Base-by-base conservation (phyloP, 1,284 basidiomycete species). In the Volvariella volvacea region DNA sequence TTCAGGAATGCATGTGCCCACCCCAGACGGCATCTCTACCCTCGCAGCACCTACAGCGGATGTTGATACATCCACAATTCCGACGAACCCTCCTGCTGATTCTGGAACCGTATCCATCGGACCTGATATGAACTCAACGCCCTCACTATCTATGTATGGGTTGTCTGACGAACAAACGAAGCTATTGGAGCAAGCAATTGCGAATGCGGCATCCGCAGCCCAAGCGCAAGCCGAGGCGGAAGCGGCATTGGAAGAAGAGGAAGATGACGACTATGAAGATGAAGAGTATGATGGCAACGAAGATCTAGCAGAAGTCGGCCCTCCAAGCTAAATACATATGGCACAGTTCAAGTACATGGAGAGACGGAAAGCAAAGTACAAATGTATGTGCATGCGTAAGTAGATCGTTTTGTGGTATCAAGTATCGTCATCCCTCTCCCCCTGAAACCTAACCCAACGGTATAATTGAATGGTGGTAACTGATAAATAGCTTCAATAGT, bases 151-250 rank as follows among this genome's bases (percentile, higher is more conserved):
- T 2, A 68, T 80, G 54, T 81, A 80, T 46, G 81, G 81, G 34
- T 63, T 85, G 34, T 83, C 83, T 1, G 78, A 80, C 42, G 82
- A 84, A 50, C 83, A 86, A 59, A 71, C 80, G 3, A 73, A 68
- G 50, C 60, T 80, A 49, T 62, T 86, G 4, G 80, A 86, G 56
- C 72, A 79, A 49, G 83, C 82, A 0, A 83, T 86, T 41, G 77
- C 79, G 17, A 81, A 71, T 54, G 83, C 83, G 1, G 78, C 83
- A 8, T 72, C 74, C 21, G 80, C 79, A 25, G 83, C 83, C 1
- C 83, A 83, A 51, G 79, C 80, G 9, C 82, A 83, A 50, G 83
- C 82, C 0, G 83, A 86, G 51, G 83, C 80, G 0, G 82, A 86
- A 51, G 82, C 82, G 4, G 80, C 79, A 0, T 53, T 80, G 47